Conservation (phyloP, 2,329 filamentous ascomycete species). For the Aspergillus flavus region DNA sequence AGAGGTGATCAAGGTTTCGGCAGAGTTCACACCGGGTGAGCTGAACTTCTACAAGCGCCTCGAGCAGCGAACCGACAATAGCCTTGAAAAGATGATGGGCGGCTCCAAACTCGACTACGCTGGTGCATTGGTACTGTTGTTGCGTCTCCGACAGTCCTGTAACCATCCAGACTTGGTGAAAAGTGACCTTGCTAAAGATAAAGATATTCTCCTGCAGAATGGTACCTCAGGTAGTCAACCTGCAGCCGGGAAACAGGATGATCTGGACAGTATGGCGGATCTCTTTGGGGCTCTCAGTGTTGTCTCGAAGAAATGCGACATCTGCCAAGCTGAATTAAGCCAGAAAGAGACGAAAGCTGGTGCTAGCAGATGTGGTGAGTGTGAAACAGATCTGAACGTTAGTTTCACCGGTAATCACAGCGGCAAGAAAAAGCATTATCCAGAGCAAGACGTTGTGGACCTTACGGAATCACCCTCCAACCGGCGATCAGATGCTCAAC, state of each 20-base stretch:
- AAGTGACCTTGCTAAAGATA: slow-evolving; percentile 82
- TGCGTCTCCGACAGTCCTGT: slow-evolving; percentile 88
- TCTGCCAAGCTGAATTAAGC: slow-evolving; percentile 73
- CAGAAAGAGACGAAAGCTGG: slow-evolving; percentile 57
- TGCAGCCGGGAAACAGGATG: slow-evolving; percentile 56
- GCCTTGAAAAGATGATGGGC: slow-evolving; percentile 85
- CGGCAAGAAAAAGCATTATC: slow-evolving; percentile 48
- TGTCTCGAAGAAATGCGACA: slow-evolving; percentile 74
- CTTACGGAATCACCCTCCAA: slow-evolving; percentile 29
- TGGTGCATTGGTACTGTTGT: slow-evolving; percentile 86
- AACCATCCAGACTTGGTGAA: slow-evolving; percentile 91
- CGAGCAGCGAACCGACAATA: slow-evolving; percentile 80
- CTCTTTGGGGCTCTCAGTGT: slow-evolving; percentile 84
- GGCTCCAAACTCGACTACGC: slow-evolving; percentile 83
- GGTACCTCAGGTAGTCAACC: slow-evolving; percentile 54
- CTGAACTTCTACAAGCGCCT: slow-evolving; percentile 82
- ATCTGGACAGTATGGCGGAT: slow-evolving; percentile 81
- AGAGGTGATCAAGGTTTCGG: slow-evolving; percentile 78
- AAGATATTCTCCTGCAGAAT: slow-evolving; percentile 75
- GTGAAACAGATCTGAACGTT: slow-evolving; percentile 71
- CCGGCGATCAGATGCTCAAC: slow-evolving; percentile 21
- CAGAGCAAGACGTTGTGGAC: slow-evolving; percentile 40
- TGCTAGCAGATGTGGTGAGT: slow-evolving; percentile 69
- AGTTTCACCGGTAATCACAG: slow-evolving; percentile 47
- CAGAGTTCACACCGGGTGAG: slow-evolving; percentile 78